Base-by-base conservation (phyloP, 2,329 filamentous ascomycete species). In the Samsoniella hepiali region DNA sequence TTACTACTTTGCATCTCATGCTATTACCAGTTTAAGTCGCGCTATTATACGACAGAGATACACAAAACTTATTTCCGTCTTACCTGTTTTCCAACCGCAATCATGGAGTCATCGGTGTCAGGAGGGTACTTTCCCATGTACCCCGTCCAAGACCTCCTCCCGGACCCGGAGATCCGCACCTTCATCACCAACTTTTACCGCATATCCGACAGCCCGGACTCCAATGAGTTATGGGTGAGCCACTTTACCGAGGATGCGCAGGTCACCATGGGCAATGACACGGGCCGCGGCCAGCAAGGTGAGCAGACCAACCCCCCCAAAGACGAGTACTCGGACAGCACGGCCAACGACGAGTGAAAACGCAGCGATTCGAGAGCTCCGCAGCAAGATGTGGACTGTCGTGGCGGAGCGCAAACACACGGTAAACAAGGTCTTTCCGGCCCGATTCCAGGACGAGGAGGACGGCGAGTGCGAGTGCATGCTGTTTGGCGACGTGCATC, bases 181-280 rank as follows among this genome's bases (percentile, higher is more conserved):
- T 81, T 82, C 57, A 74, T 82, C 64, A 73, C 74, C 62, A 70
- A 71, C 38, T 83, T 82, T 68, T 83, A 78, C 69, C 72, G 69
- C 3, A 68, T 73, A 13, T 82, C 80, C 31, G 81, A 82, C 66
- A 75, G 74, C 31, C 68, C 70, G 3, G 73, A 73, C n/a, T 69
- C 70, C 65, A 76, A 79, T 55, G 75, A 79, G 62, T 72, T 76
- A 49, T 83, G 81, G 81, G 69, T 78, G 17, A 69, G 70, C 38
- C 76, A 70, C 45, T 83, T 82, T 68, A 69, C 69, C 2, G 68
- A 77, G 3, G 77, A 78, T 55, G 80, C 79, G n/a, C 67, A 67
- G 27, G 69, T 82, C 9, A 69, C 75, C 6, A 77, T 83, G 63
- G 79, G 76, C n/a, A 72, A 72, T 17, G 76, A 76, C 58, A 69